Conservation (phyloP, 2,329 filamentous ascomycete genomes). For the Arthroderma uncinatum region DNA sequence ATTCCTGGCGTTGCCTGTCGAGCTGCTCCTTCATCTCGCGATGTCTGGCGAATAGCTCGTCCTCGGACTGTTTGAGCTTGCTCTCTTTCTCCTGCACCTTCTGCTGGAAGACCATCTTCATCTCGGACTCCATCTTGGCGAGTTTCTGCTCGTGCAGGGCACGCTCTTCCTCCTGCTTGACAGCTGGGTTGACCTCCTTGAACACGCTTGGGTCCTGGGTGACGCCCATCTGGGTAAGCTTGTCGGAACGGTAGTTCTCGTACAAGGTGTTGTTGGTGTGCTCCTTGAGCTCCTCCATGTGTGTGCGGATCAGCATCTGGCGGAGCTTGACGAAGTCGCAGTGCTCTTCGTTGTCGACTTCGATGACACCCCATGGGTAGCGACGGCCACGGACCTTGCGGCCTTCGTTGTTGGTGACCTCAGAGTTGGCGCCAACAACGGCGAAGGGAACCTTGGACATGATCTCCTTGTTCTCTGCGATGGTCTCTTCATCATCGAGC, state of each 20-base stretch:
- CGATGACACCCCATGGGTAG: slow-evolving; percentile 97
- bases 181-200: slow-evolving; percentile 99
- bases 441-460: slow-evolving; percentile 99
- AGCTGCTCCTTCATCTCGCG: slow-evolving; percentile 99
- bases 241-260: slow-evolving; percentile 99
- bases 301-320: slow-evolving; percentile 98
- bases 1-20: slow-evolving; percentile 82
- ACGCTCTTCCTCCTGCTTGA: slow-evolving; percentile 99
- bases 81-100: slow-evolving; percentile 99
- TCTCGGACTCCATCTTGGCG: slow-evolving; percentile 99
- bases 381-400: slow-evolving; percentile 91
- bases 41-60: slow-evolving; percentile 95
- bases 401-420: slow-evolving; percentile 82
- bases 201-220: slow-evolving; percentile 97
- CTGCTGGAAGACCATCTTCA: slow-evolving; percentile 99
- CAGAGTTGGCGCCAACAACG: slow-evolving; percentile 90
- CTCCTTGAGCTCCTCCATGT: slow-evolving; percentile 99
- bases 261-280: slow-evolving; percentile 98
- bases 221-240: slow-evolving; percentile 96
- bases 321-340: slow-evolving; percentile 99
- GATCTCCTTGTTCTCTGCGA: slow-evolving; percentile 99
- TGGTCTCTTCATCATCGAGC: slow-evolving; percentile 97
- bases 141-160: slow-evolving; percentile 98
- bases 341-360: slow-evolving; percentile 99
- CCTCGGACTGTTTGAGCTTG: slow-evolving; percentile 98